Base-by-base conservation (phyloP, 2,329 filamentous ascomycete species). In the Aspergillus unguis region DNA sequence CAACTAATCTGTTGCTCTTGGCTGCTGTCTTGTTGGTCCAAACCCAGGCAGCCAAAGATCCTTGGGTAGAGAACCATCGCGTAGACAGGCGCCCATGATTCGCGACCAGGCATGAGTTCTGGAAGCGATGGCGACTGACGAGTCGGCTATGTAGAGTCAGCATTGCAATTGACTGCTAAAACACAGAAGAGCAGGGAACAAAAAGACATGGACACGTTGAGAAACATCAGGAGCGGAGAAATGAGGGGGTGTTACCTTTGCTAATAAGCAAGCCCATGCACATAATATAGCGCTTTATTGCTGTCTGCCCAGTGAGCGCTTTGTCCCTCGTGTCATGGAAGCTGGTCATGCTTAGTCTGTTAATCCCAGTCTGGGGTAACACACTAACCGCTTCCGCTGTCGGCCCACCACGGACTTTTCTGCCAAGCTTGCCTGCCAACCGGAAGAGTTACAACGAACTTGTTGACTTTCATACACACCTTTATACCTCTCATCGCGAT, bases 111-210 rank as follows among this genome's bases (percentile, higher is more conserved):
- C 37, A 33, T 44, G 54, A 43, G 32, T 38, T 43, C 32, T 54
- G 53, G 55, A 52, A 43, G 44, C 53, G 40, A 54, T 46, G 33
- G 23, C 26, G 38, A 47, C 48, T 54, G 25, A 55, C 48, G 56
- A 50, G 35, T 17, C 61, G 48, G 36, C 36, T 23, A 23, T 25
- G 36, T 38, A 59, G 44, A 48, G 63, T 53, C 44, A 58, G 59
- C 68, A 70, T 56, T 23, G 54, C 32, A 44, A 47, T 35, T 17
- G 6, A 7, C 29, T 32, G 23, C 5, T 3, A 5, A 10, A 31
- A 37, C 9, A 26, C 4, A 36, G 33, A 3, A 31, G 36, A 23
- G 35, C 11, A 27, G 11, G 41, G 41, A 29, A 48, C 32, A 31
- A 43, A 40, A 32, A 44, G 17, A 44, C 38, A 48, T 48, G 35